phyloP scores from a whole-genome alignment of 2,329 filamentous ascomycete species.

The Polychaeton citri region DNA sequence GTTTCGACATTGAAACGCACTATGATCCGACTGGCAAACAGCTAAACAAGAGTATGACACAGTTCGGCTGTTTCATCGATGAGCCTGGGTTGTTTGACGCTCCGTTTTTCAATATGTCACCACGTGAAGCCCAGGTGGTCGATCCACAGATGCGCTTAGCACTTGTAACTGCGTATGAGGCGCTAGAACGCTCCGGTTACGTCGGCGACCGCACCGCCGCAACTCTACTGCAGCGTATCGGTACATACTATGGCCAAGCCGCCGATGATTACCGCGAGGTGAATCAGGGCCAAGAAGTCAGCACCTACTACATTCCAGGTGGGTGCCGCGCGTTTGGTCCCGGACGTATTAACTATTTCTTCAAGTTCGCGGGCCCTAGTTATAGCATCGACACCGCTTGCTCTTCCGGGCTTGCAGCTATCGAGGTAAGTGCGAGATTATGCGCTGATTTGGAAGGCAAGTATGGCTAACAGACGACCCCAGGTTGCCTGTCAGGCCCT shows the following conservation, averaged over 20 bases:
- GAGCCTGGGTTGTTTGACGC: slow-evolving; percentile 26
- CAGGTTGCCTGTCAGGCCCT: slow-evolving; percentile 13
- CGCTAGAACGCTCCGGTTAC: slow-evolving; percentile 11
- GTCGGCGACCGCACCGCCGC: slow-evolving; percentile 18
- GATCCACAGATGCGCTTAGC: slow-evolving; percentile 13
- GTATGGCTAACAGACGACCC: slow-evolving; percentile 1
- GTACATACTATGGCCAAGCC: slow-evolving; percentile 21
- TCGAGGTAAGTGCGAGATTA: slow-evolving; percentile 5
- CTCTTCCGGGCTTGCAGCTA: slow-evolving; percentile 13
- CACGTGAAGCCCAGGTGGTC: slow-evolving; percentile 12
- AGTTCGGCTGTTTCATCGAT: slow-evolving; percentile 26
- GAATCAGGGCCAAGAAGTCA: slow-evolving; percentile 14
- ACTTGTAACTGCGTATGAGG: slow-evolving; percentile 16
- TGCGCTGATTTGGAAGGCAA: neutral
- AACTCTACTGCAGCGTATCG: slow-evolving; percentile 17
- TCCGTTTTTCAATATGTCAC: slow-evolving; percentile 28
- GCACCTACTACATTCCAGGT: slow-evolving; percentile 15
- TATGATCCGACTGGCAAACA: slow-evolving; percentile 18
- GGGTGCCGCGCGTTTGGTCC: slow-evolving; percentile 17
- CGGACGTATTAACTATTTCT: slow-evolving; percentile 13
- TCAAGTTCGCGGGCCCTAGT: slow-evolving; percentile 14
- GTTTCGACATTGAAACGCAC: slow-evolving; percentile 19
- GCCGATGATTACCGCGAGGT: slow-evolving; percentile 21
- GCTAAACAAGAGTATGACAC: slow-evolving; percentile 9
- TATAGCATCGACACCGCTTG: slow-evolving; percentile 19